Evolutionary conservation across 345 rosid genomes (phyloP).

Genomic region (Eutrema yunnanense): DNA sequence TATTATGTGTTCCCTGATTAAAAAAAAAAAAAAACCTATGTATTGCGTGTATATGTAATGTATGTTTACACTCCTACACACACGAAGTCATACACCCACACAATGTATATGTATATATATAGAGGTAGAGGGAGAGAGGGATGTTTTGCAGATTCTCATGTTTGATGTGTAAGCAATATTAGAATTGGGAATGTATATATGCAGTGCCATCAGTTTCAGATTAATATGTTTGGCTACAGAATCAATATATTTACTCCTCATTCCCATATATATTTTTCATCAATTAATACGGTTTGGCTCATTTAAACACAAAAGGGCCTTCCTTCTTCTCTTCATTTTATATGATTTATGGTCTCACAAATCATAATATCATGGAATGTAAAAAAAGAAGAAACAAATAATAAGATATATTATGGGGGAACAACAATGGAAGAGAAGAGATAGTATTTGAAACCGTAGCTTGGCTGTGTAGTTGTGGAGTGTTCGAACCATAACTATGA

Average conservation of each 20-base stretch:
- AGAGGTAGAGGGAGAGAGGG: background rate
- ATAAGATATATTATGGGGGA: background rate
- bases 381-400: background rate
- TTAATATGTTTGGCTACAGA: background rate
- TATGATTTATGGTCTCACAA: background rate
- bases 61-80: background rate
- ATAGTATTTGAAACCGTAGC: background rate
- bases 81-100: background rate
- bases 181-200: background rate
- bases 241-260: background rate
- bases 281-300: background rate
- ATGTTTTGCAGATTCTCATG: slow-evolving; percentile 13
- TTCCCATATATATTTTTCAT: background rate
- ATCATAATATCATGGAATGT: background rate
- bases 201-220: slow-evolving; percentile 6
- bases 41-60: background rate
- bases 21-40: background rate
- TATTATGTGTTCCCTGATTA: no score
- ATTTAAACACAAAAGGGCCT: background rate
- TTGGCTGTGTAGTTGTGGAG: background rate
- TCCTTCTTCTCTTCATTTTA: background rate
- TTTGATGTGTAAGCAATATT: background rate
- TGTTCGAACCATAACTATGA: background rate
- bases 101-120: background rate
- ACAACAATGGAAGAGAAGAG: background rate